Base-by-base conservation (phyloP, 2,329 filamentous ascomycete genomes). In the Parastagonospora nodorum region DNA sequence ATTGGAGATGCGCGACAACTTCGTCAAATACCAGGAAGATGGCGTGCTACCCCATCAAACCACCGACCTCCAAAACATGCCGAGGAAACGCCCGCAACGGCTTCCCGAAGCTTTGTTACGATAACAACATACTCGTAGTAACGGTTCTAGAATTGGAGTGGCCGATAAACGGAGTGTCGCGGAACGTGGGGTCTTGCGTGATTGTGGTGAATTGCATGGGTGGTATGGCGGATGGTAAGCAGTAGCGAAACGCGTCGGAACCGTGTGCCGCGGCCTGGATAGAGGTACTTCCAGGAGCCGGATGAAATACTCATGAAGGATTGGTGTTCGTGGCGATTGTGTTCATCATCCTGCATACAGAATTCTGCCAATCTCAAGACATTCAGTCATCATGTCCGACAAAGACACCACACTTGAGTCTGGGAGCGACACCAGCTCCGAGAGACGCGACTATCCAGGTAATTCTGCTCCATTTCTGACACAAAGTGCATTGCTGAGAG, bases 21-120 rank as follows among this genome's bases (percentile, higher is more conserved):
- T 58, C 50, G 53, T 58, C 55, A 65, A 50, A 35, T 31, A 55
- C 59, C 55, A 51, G 40, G 48, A 42, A 45, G 41, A 67, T 67
- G 58, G 48, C 64, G 64, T 67, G 64, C 63, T 67, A 42, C 46
- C 60, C 55, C 56, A 56, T 46, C 56, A 52, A 55, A 58, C 39
- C 28, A 14, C 35, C 35, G 44, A 39, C 32, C 35, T 31, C 15
- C 29, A 33, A 42, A 45, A 38, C 32, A 33, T 48, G 36, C 42
- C 32, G 33, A 49, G 45, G 8, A 15, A 42, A 19, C 5, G 38
- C 40, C 39, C 36, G 37, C 15, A 24, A 47, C 16, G 2, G 14
- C 15, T n/a, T n/a, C 11, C 9, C 15, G 14, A 9, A 47, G 28
- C 29, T 24, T 24, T 24, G 19, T 24, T 24, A 5, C 19, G 19